A percentile compares a stretch with the other conserved stretches of the same genome.
Evolutionary conservation across 805 yeast genomes (phyloP).

Genomic region (Brettanomyces sp.): DNA sequence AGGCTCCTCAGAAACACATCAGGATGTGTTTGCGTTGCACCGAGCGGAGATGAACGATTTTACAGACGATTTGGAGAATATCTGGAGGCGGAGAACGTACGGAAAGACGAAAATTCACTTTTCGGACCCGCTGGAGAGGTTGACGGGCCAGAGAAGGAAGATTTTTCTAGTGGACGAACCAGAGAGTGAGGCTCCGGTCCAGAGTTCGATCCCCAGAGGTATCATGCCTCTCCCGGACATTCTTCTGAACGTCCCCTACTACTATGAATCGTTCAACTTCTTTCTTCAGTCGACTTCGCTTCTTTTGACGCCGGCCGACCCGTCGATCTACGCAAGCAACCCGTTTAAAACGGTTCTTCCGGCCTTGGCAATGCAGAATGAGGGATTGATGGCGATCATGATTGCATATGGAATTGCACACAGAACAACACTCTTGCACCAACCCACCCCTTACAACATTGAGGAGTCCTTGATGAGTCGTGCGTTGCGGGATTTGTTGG

Average conservation of each 20-base stretch:
- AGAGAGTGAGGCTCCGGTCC: too few relatives aligned
- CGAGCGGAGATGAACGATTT: too few relatives aligned
- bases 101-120: too few relatives aligned
- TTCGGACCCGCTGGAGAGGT: too few relatives aligned
- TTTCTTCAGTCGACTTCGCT: conserved; percentile 54
- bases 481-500: conserved; percentile 48
- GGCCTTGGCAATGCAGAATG: conserved; percentile 52
- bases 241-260: conserved; percentile 47
- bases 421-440: conserved; percentile 15
- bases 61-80: too few relatives aligned
- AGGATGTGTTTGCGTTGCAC: too few relatives aligned
- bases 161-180: too few relatives aligned
- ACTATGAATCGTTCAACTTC: conserved; percentile 52
- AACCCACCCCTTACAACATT: conserved; percentile 29
- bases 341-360: conserved; percentile 64
- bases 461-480: conserved; percentile 45
- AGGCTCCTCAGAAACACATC: too few relatives aligned
- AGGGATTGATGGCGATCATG: conserved; percentile 47
- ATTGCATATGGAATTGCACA: conserved; percentile 43
- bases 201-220: conserved; percentile 22
- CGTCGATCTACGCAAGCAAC: conserved; percentile 48
- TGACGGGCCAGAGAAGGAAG: neutral
- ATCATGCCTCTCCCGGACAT: conserved; percentile 51
- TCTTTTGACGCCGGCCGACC: conserved; percentile 58
- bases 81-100: too few relatives aligned